These are phyloP conservation scores for Panaeolus papilionaceus DNA, from an alignment of 768 basidiomycete species.

Conservation along the genomic window DNA sequence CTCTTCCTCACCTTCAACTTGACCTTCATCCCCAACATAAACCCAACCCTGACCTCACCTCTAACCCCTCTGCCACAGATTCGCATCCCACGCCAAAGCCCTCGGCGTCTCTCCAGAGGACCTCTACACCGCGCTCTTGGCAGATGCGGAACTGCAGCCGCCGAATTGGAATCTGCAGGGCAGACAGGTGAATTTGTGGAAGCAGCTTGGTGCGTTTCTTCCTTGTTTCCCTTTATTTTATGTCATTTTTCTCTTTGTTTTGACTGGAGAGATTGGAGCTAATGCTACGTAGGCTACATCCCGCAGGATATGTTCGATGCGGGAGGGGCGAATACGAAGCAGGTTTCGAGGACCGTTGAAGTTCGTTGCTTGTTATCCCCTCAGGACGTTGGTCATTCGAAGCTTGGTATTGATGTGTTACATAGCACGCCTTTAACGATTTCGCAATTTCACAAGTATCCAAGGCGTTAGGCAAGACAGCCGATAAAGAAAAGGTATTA, in stretches of 20 bases:
- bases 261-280: no score
- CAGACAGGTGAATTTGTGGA: constrained; percentile 63
- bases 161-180: constrained; percentile 70
- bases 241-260: neutral
- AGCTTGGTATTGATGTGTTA: neutral
- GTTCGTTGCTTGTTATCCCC: constrained; percentile 34
- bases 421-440: constrained; percentile 66
- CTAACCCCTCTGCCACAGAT: constrained; percentile 39
- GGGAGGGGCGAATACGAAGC: constrained; percentile 64
- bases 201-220: constrained; percentile 46
- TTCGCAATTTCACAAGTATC: constrained; percentile 72
- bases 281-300: constrained; percentile 39
- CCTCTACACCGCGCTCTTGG: constrained; percentile 62
- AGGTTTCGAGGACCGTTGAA: constrained; percentile 67
- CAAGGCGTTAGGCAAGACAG: constrained; percentile 53
- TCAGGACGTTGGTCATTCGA: neutral
- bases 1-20: no score
- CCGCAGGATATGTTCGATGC: constrained; percentile 47
- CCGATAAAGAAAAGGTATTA: constrained; percentile 57
- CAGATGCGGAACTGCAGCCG: constrained; percentile 63
- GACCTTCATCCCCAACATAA: no score
- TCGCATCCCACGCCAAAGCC: constrained; percentile 50
- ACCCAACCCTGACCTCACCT: no score
- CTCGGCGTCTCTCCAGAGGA: constrained; percentile 54
- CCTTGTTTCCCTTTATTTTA: neutral